These are phyloP conservation scores for Aspergillus jensenii DNA, from an alignment of 2,329 filamentous ascomycete genomes.

Conservation along the genomic window DNA sequence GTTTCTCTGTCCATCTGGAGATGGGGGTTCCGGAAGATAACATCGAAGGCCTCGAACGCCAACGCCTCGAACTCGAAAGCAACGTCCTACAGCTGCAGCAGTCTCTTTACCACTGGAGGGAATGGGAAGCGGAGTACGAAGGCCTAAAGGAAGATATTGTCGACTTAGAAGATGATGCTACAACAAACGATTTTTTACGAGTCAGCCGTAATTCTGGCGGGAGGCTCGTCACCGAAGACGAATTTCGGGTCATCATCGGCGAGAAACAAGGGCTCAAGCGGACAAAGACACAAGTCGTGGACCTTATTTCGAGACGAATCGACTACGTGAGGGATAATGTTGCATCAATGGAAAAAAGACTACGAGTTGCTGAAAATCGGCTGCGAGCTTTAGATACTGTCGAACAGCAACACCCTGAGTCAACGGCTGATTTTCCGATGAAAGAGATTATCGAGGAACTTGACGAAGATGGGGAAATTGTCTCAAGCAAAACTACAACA, in stretches of 20 bases:
- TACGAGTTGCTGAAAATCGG: conserved; percentile 65
- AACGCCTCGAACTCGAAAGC: conserved; percentile 72
- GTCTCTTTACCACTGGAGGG: conserved; percentile 82
- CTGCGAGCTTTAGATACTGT: conserved; percentile 63
- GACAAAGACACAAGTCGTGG: conserved; percentile 62
- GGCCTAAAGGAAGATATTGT: conserved; percentile 79
- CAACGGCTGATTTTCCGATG: conserved; percentile 68
- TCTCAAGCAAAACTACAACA: conserved; percentile 65
- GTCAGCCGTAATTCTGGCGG: conserved; percentile 47
- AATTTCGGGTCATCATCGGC: conserved; percentile 57
- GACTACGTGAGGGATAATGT: conserved; percentile 90
- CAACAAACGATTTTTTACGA: conserved; percentile 55
- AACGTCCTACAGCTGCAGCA: conserved; percentile 72
- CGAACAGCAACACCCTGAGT: conserved; percentile 61
- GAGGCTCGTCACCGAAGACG: conserved; percentile 46
- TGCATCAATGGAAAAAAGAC: conserved; percentile 68
- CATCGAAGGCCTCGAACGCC: conserved; percentile 70
- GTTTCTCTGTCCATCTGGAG: not conserved
- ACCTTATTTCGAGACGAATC: conserved; percentile 70
- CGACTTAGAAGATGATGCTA: conserved; percentile 50
- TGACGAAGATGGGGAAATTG: conserved; percentile 83
- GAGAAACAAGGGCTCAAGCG: conserved; percentile 46
- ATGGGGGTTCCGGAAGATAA: conserved; percentile 48
- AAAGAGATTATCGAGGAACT: conserved; percentile 91
- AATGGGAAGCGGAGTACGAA: conserved; percentile 90